These are phyloP conservation scores for Rhinocladiella mackenziei DNA, from an alignment of 2,329 filamentous ascomycete genomes.

Conservation along the genomic window DNA sequence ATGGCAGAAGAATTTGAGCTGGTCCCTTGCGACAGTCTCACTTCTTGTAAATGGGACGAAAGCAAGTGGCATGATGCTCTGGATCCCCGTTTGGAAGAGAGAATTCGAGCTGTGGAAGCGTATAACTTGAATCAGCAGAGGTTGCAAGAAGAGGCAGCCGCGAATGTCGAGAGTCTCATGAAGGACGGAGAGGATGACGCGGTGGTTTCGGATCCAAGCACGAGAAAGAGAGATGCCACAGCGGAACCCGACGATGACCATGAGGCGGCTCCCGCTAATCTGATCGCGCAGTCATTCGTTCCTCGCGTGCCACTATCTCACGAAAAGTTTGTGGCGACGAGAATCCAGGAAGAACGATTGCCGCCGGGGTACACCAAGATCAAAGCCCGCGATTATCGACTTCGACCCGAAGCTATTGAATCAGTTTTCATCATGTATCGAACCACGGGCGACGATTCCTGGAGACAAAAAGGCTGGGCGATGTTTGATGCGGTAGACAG, in stretches of 20 bases:
- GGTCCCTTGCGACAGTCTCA: constrained; percentile 46
- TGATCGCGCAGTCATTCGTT: constrained; percentile 12
- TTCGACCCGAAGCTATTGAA: constrained; percentile 71
- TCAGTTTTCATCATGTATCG: constrained; percentile 75
- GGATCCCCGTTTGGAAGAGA: constrained; percentile 34
- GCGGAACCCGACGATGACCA: constrained; percentile 7
- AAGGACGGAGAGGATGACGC: neutral
- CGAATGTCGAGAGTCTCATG: neutral
- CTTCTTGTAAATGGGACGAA: constrained; percentile 53
- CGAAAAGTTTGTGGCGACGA: constrained; percentile 38
- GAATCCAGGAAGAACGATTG: constrained; percentile 43
- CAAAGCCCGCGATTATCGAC: constrained; percentile 37
- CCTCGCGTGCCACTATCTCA: constrained; percentile 35
- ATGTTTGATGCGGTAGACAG: constrained; percentile 66
- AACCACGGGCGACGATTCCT: constrained; percentile 62
- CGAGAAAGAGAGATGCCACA: constrained; percentile 32
- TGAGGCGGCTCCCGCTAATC: neutral
- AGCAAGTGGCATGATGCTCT: constrained; percentile 46
- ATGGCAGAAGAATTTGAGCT: constrained; percentile 59
- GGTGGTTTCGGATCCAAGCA: constrained; percentile 2
- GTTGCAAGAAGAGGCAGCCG: constrained; percentile 17
- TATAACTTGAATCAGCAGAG: constrained; percentile 27
- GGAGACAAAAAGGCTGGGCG: constrained; percentile 66
- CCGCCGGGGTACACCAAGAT: constrained; percentile 43
- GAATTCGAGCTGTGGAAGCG: constrained; percentile 24